phyloP scores from a whole-genome alignment of 2,329 filamentous ascomycete species.

The Graphiopsis chlorocephala region DNA sequence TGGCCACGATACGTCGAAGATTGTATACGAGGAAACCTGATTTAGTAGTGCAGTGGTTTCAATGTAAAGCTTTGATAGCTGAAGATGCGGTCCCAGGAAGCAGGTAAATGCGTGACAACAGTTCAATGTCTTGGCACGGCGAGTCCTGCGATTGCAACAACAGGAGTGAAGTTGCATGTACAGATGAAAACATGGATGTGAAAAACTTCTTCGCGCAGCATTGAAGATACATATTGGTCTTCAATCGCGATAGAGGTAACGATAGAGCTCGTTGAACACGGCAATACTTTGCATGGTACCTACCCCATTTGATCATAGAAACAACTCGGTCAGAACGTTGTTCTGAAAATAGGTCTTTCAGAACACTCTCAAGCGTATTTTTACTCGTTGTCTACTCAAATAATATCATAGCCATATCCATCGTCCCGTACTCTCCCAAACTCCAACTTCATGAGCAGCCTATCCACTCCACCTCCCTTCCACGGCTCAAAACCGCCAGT shows the following conservation, averaged over 20 bases:
- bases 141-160: rapidly evolving
- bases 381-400: background rate
- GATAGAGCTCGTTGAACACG: no score
- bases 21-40: no score
- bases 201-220: no score
- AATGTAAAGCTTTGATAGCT: no score
- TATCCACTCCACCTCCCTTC: conserved; percentile 75
- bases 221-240: no score
- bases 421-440: conserved; percentile 40
- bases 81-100: background rate
- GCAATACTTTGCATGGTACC: background rate
- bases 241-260: no score
- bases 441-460: conserved; percentile 88
- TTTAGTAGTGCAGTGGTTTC: no score
- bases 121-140: background rate
- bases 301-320: background rate
- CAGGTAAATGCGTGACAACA: background rate
- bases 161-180: background rate
- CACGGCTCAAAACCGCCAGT: conserved; percentile 61
- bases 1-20: background rate
- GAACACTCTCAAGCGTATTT: background rate
- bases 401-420: conserved; percentile 15
- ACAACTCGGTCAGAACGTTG: background rate
- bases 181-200: no score
- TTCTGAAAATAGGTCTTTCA: background rate